Evolutionary conservation across 441 rosid genomes (phyloP).

Genomic region (Euphorbia schlechtendalii): DNA sequence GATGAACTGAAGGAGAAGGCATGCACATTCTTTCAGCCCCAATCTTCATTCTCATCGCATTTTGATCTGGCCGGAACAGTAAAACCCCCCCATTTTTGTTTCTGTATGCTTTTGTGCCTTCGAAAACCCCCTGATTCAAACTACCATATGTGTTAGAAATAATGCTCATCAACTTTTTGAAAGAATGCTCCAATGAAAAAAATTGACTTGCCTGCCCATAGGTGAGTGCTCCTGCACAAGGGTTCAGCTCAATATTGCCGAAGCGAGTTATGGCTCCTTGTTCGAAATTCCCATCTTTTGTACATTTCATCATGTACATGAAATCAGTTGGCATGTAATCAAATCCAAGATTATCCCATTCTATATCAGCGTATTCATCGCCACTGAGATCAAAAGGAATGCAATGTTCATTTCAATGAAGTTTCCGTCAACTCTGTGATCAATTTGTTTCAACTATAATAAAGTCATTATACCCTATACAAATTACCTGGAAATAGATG

Average conservation of each 20-base stretch:
- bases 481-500: slow-evolving; percentile 20
- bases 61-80: slow-evolving; percentile 63
- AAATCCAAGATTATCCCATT: slow-evolving; percentile 92
- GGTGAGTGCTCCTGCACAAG: slow-evolving; percentile 75
- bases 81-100: slow-evolving; percentile 53
- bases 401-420: too few species aligned
- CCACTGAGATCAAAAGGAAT: slow-evolving; percentile 19
- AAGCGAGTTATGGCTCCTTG: slow-evolving; percentile 46
- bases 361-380: slow-evolving; percentile 61
- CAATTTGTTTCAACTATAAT: too few species aligned
- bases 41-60: slow-evolving; percentile 56
- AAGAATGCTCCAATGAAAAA: background rate
- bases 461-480: too few species aligned
- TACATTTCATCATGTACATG: slow-evolving; percentile 64
- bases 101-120: slow-evolving; percentile 74
- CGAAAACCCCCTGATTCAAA: slow-evolving; percentile 49
- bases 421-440: too few species aligned
- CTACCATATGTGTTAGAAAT: background rate
- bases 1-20: slow-evolving; percentile 68
- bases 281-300: slow-evolving; percentile 37
- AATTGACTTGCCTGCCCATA: slow-evolving; percentile 65
- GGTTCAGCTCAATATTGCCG: slow-evolving; percentile 63
- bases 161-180: background rate
- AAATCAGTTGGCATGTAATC: slow-evolving; percentile 57
- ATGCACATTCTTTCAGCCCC: slow-evolving; percentile 86